Percentiles rank a stretch among this genome's conserved stretches.
These are phyloP conservation scores for Dioscorea cayenensis DNA, from an alignment of 116 monocot genomes.

Conservation along the genomic window DNA sequence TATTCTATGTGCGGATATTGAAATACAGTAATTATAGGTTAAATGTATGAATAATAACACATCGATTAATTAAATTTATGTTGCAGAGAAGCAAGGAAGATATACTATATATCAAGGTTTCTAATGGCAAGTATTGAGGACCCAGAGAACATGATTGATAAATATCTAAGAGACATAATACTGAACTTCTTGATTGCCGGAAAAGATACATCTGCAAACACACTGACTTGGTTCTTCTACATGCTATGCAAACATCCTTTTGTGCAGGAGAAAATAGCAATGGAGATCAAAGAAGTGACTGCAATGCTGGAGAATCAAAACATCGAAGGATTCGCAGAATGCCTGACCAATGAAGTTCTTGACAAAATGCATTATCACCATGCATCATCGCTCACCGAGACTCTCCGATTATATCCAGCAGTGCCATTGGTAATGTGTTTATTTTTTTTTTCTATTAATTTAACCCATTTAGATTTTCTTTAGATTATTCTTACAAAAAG, in stretches of 20 bases:
- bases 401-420: conserved; percentile 23
- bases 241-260: conserved; percentile 24
- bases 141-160: conserved; percentile 12
- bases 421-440: conserved; percentile 20
- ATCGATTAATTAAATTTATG: too few species aligned
- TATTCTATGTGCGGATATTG: too few species aligned
- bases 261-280: conserved; percentile 21
- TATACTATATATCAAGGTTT: conserved; percentile 27
- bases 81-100: conserved; percentile 21
- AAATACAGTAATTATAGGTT: background rate
- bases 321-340: conserved; percentile 6
- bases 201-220: conserved; percentile 25
- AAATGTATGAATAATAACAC: background rate
- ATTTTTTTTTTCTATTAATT: background rate
- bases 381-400: conserved; percentile 21
- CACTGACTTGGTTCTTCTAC: conserved; percentile 36
- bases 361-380: conserved; percentile 27
- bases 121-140: conserved; percentile 9
- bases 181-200: conserved; percentile 33
- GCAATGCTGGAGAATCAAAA: background rate
- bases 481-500: too few species aligned
- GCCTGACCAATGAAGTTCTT: conserved; percentile 14
- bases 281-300: conserved; percentile 11
- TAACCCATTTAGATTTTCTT: too few species aligned
- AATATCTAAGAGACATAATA: conserved; percentile 27